Evolutionary conservation across 1,139 yeast species (phyloP), one percentile per base, ranked within the genome.

Genomic region (Blastobotrys capitulatus): DNA sequence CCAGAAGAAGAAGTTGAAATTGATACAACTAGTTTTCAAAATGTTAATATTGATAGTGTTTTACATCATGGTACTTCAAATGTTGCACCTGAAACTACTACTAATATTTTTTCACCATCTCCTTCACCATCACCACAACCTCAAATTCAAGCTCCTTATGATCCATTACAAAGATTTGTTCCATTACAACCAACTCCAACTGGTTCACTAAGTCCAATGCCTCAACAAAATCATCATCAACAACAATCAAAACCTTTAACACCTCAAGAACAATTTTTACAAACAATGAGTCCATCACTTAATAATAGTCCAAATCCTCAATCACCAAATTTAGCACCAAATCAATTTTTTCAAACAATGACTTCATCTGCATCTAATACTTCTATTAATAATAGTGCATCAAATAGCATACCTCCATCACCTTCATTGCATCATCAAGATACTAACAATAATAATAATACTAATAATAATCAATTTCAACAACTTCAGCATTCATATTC

Each of bases 1-100:
- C 69, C 67, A 26, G 69, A 62, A 40, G 68, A 66, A 38, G 68
- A 63, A 38, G 64, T 61, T 16, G 67, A 59, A 22, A 60, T 64
- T 29, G 67, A 62, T 34, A 62, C 56, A n/a, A 51, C 60, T 40
- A 63, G 65, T 34, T 69, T 69, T 52, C 66, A 67, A 32, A 65
- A 65, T 45, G 71, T 69, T 46, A 67, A 64, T 47, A 68, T 69
- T 49, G 73, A 69, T 46, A 62, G 67, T 31, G 71, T 69, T 4
- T 58, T 69, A 39, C 67, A 66, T 46, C 62, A 69, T 46, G 73
- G 73, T 26, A 62, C 58, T n/a, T 65, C 72, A 20, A 63, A 60
- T 39, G 60, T 65, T 19, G 58, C 54, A 10, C 54, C 59, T 9
- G 42, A 58, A 8, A 49, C 55, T 18, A 53, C 50, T 18, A 50